Evolutionary conservation across 306 rosid genomes (phyloP).

Genomic region (Rubus idaeus): DNA sequence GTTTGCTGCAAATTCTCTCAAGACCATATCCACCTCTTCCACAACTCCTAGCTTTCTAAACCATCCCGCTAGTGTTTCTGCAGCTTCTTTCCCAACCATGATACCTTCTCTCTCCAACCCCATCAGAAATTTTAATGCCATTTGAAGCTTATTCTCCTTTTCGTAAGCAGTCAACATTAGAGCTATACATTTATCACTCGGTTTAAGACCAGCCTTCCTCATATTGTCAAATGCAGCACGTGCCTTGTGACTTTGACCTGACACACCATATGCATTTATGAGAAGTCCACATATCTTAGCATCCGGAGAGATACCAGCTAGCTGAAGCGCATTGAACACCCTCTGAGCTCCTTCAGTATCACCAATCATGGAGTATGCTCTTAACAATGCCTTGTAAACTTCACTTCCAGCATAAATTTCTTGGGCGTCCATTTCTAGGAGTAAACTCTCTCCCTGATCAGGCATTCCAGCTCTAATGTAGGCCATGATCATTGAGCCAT

Average conservation of each 20-base stretch:
- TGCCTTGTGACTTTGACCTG: conserved; percentile 65
- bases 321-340: conserved; percentile 77
- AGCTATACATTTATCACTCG: conserved; percentile 77
- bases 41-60: conserved; percentile 76
- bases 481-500: conserved; percentile 88
- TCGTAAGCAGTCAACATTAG: conserved; percentile 61
- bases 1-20: conserved; percentile 57
- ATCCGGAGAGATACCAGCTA: conserved; percentile 75
- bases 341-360: conserved; percentile 78
- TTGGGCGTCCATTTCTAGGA: conserved; percentile 67
- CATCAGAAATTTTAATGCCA: conserved; percentile 64
- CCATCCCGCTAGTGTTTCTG: conserved; percentile 68
- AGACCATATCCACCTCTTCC: conserved; percentile 70
- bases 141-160: conserved; percentile 58
- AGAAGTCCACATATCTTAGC: conserved; percentile 69
- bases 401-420: conserved; percentile 77
- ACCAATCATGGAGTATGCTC: conserved; percentile 67
- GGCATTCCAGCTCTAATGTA: conserved; percentile 81
- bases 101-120: conserved; percentile 66
- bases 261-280: conserved; percentile 60
- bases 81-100: conserved; percentile 71
- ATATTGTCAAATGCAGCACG: conserved; percentile 65
- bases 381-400: conserved; percentile 83
- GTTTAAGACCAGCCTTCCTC: conserved; percentile 66
- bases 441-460: conserved; percentile 61